Conservation (phyloP, 2,329 filamentous ascomycete species). For the Sarocladiaceae sp. region DNA sequence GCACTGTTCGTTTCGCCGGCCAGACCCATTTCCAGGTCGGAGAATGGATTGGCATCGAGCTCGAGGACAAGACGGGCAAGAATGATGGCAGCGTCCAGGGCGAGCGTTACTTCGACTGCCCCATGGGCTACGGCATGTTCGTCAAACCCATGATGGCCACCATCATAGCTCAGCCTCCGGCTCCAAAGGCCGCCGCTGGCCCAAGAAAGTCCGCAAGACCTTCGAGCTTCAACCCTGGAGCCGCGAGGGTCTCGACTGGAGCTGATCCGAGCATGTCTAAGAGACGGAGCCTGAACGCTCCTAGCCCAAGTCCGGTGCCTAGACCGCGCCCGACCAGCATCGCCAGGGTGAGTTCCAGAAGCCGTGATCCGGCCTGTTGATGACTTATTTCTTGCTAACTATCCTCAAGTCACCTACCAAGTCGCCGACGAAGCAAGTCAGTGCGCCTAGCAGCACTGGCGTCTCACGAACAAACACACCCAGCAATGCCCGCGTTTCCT, state of each 20-base stretch:
- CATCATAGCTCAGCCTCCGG: constrained; percentile 44
- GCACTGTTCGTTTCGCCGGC: constrained; percentile 75
- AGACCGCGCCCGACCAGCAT: constrained; percentile 53
- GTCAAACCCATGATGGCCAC: constrained; percentile 66
- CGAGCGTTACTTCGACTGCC: constrained; percentile 82
- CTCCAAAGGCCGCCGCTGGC: constrained; percentile 30
- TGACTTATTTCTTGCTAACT: neutral
- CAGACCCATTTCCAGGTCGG: constrained; percentile 72
- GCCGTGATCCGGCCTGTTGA: neutral
- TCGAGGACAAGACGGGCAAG: constrained; percentile 77
- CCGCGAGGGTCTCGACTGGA: constrained; percentile 32
- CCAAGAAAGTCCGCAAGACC: constrained; percentile 37
- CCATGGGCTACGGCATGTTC: constrained; percentile 74
- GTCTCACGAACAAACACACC: constrained; percentile 61
- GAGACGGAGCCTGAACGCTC: constrained; percentile 63
- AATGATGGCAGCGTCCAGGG: constrained; percentile 91
- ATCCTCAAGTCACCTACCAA: constrained; percentile 62
- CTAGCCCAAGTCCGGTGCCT: constrained; percentile 65
- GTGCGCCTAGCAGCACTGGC: constrained; percentile 47
- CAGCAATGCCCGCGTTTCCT: constrained; percentile 43
- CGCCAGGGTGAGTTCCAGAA: constrained; percentile 41
- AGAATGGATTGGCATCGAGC: constrained; percentile 84
- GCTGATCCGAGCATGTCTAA: constrained; percentile 50
- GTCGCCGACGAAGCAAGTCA: constrained; percentile 70
- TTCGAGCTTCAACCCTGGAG: constrained; percentile 39